These are phyloP conservation scores for Aspergillus cejpii DNA, from an alignment of 2,329 filamentous ascomycete species.

Conservation along the genomic window DNA sequence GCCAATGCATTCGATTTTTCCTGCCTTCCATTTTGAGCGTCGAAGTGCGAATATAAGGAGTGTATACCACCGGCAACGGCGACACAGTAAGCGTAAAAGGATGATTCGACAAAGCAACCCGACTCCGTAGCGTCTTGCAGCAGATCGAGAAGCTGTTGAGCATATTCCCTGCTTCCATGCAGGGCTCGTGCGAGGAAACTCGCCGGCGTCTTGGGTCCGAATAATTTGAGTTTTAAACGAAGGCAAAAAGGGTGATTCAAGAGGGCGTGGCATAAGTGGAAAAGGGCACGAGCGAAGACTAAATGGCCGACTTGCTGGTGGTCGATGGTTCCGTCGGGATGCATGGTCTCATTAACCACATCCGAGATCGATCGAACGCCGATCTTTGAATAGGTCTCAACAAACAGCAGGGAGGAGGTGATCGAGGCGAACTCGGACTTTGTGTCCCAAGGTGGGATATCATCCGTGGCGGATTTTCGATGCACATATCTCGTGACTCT, in stretches of 20 bases:
- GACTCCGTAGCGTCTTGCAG: constrained; percentile 17
- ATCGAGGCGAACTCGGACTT: constrained; percentile 31
- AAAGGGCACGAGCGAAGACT: constrained; percentile 30
- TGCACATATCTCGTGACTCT: constrained; percentile 28
- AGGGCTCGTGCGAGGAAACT: constrained; percentile 28
- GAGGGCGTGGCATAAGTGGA: constrained; percentile 33
- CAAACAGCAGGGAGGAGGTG: constrained; percentile 26
- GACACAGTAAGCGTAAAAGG: constrained; percentile 32
- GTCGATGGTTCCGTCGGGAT: constrained; percentile 10
- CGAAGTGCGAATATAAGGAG: constrained; percentile 13
- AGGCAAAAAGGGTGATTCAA: constrained; percentile 35
- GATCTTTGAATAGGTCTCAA: constrained; percentile 29
- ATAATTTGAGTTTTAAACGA: constrained; percentile 20
- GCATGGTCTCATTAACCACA: constrained; percentile 1
- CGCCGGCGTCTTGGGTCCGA: constrained; percentile 21
- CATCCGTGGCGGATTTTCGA: constrained; percentile 15
- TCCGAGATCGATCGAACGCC: constrained; percentile 17
- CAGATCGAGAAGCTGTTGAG: constrained; percentile 24
- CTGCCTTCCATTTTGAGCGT: constrained; percentile 3
- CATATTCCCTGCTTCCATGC: constrained; percentile 25
- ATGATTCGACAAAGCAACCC: constrained; percentile 21
- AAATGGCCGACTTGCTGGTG: constrained; percentile 23
- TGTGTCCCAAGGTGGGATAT: constrained; percentile 33
- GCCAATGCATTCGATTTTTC: constrained; percentile 8
- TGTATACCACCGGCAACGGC: constrained; percentile 23